Evolutionary conservation across 495 filamentous ascomycete species (phyloP), one percentile per base, ranked within the genome.

Genomic region (Filosporella fistucella): DNA sequence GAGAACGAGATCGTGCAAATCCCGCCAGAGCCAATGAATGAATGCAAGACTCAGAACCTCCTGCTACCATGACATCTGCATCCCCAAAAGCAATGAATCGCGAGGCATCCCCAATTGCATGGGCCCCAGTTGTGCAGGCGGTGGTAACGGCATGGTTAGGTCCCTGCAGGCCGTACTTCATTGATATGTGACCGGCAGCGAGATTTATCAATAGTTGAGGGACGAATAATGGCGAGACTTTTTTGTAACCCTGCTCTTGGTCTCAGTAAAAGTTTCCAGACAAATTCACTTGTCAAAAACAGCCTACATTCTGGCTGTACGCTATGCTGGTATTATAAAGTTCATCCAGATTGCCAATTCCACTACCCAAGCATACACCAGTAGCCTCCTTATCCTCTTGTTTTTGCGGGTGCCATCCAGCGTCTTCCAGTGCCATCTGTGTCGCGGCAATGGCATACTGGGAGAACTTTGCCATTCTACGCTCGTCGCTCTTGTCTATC

Each of bases 341-440:
- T 54, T 95, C 89, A 18, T 94, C 86, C 29, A 98, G 76, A 60
- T 88, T 95, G 6, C 93, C 93, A 58, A 98, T 97, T 2, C 93
- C 93, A 36, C 89, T 96, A n/a, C 93, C 93, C 14, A 98, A 68
- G 58, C 91, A 95, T 5, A 97, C 83, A 1, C 93, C 93, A 68
- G 89, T 88, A 17, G 80, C 84, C 47, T 73, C 75, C 57, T 90
- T 83, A 29, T 75, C 70, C 50, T 89, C 78, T 30, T 80, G 72
- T 18, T 63, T 69, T 8, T 64, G 63, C 2, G 89, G 88, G 52
- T 71, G 72, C 90, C 91, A 96, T 2, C 70, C 80, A 8, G 93
- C 85, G 70, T 97, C 90, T 14, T 76, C 57, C 29, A 98, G 71
- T 0, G 93, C 93, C 74, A 96, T 93, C 47, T 89, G 77, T 3